Evolutionary conservation across 306 rosid species (phyloP), one percentile per base, ranked within the genome.

Genomic region (Quercus agrifolia): DNA sequence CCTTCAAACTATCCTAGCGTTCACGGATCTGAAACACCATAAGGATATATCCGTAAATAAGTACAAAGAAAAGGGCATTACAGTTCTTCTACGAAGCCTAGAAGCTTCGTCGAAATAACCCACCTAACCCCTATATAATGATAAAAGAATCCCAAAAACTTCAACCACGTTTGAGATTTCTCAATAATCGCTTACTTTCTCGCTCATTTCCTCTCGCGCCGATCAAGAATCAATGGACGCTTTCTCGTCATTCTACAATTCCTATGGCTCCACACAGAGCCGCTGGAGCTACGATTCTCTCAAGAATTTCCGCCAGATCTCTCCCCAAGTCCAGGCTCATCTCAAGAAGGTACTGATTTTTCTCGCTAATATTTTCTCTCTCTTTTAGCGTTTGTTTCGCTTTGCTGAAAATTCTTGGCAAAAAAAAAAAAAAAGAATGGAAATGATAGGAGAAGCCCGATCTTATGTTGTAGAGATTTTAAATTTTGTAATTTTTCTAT

Each of bases 281-380:
- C 90, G 87, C 55, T 91, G 97, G 97, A 85, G 79, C 74, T 87
- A 83, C 58, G 93, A 92, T 49, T 81, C 98, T 27, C 95, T 92
- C 70, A 91, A 92, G 86, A 92, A 92, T 44, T 80, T 90, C 84
- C 88, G 87, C 5, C 86, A 91, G 81, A 94, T 92, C 78, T 91
- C 97, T 72, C 97, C 97, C 31, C 3, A 58, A 11, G 95, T 92
- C 64, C 98, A 91, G 78, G 80, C 78, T 76, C 98, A 92, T 82
- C 90, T 94, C 84, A 87, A 86, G 63, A 84, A 68, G 88, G 98
- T 92, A 33, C 6, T 17, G 8, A 5, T 30, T 52, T 73, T 54
- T 41, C 46, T 41, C 11, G 46, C 21, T 20, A 17, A 2, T 15
- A 49, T 25, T 51, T 41, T 41, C 21, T 61, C 15, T 3, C 4